Conservation (phyloP, 73 alveolate species). For the Paramecium caudatum region DNA sequence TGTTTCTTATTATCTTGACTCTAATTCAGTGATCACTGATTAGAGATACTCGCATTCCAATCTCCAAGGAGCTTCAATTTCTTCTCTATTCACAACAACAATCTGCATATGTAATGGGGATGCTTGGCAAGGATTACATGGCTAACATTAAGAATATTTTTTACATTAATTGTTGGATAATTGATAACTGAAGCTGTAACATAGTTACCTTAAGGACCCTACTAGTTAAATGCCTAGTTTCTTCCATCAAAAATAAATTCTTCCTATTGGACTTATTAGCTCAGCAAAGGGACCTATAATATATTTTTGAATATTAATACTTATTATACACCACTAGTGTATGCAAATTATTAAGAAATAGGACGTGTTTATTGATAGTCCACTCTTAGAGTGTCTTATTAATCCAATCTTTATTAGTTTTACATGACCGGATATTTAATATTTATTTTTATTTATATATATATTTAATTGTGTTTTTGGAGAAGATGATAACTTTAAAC, state of each 20-base stretch:
- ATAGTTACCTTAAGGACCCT: constrained; percentile 9
- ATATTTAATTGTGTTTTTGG: too few relatives aligned
- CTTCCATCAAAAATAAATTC: constrained; percentile 47
- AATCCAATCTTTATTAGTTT: constrained; percentile 20
- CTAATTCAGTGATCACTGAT: constrained; percentile 60
- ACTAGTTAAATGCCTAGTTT: constrained; percentile 13
- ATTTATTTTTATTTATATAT: constrained; percentile 24
- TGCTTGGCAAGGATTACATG: constrained; percentile 60
- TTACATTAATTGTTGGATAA: constrained; percentile 40
- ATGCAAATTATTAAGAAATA: not conserved
- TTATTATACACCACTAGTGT: constrained; percentile 32
- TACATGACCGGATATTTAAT: constrained; percentile 14
- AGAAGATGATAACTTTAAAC: too few relatives aligned
- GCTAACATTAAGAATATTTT: not conserved
- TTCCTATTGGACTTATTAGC: not conserved
- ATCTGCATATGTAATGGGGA: constrained; percentile 44
- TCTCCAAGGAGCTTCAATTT: constrained; percentile 69
- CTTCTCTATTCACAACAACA: constrained; percentile 45
- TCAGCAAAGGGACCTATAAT: not conserved
- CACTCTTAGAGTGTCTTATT: constrained; percentile 7
- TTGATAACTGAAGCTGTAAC: constrained; percentile 45
- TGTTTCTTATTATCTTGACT: constrained; percentile 20
- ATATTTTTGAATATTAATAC: not conserved
- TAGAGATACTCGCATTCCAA: constrained; percentile 56
- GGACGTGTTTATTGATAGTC: constrained; percentile 40